Percentiles rank a stretch among this genome's conserved stretches.
Conservation (phyloP, 768 basidiomycete species). For the Baorangia bicolor region DNA sequence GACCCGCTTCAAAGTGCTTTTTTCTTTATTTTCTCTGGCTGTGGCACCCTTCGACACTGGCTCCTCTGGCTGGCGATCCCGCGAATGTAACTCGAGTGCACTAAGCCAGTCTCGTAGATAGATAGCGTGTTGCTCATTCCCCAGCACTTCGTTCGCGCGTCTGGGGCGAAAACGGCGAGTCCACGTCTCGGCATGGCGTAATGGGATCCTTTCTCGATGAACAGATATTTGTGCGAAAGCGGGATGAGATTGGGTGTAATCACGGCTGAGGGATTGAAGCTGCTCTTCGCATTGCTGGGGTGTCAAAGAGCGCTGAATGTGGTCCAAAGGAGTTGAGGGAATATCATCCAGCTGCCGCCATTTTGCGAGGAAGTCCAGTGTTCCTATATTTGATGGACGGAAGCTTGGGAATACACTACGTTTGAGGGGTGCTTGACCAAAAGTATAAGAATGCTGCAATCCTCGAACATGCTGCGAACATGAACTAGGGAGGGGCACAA, state of each 20-base stretch:
- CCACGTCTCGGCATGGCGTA: slow-evolving; percentile 53
- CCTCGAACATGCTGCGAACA: slow-evolving; percentile 63
- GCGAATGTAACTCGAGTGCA: slow-evolving; percentile 61
- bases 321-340: not conserved
- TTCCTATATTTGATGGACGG: slow-evolving; percentile 4
- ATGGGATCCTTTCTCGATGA: slow-evolving; percentile 6
- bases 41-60: not conserved
- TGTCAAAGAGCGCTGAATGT: slow-evolving; percentile 8
- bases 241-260: slow-evolving; percentile 42
- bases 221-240: slow-evolving; percentile 45
- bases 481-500: slow-evolving; percentile 48
- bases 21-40: slow-evolving; percentile 15
- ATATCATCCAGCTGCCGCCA: not conserved
- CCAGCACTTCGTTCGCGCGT: slow-evolving; percentile 71
- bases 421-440: slow-evolving; percentile 9
- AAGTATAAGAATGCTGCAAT: slow-evolving; percentile 42
- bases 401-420: not conserved
- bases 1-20: slow-evolving; percentile 24
- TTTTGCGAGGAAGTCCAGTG: slow-evolving; percentile 21
- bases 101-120: slow-evolving; percentile 79
- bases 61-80: slow-evolving; percentile 6
- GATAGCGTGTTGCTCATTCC: slow-evolving; percentile 67
- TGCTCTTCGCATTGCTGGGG: slow-evolving; percentile 15
- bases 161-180: slow-evolving; percentile 73
- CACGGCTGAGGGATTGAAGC: slow-evolving; percentile 8